Base-by-base conservation (phyloP, 345 rosid species). In the Cardamine resedifolia region DNA sequence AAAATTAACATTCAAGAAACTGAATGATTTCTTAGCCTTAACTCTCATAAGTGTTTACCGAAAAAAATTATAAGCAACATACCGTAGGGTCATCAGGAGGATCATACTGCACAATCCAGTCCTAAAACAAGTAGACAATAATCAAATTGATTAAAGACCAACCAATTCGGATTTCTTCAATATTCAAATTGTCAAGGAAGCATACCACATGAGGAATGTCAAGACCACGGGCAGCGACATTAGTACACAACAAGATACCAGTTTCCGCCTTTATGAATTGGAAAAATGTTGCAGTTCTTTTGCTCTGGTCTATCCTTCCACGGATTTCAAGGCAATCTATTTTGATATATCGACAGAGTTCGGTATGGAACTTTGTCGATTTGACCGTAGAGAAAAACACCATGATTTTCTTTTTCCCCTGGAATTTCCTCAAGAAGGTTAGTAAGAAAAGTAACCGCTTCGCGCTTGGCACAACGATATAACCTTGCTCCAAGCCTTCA, bases 21-120 rank as follows among this genome's bases (percentile, higher is more conserved):
- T 3, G 23, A 64, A 47, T 58, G 67, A n/a, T 49, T 38, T 28
- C n/a, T 39, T 20, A 24, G 0, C 61, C 19, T 7, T 21, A 19
- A 39, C 36, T 73, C 31, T 56, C 28, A 23, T 30, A 27, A 1
- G 5, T 2, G 20, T 20, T 61, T 63, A 18, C 4, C 6, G 23
- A 31, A 43, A 48, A 53, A 12, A 38, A 7, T 9, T 21, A 28
- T 7, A 44, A 33, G 39, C 10, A 52, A 6, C 62, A 34, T 31
- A 95, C 99, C 91, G 85, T 91, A 45, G 97, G 90, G 57, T 91
- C 91, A 84, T 91, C 99, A 6, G 99, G 98, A 73, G 99, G 99
- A 83, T 95, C 98, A 71, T 86, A 95, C 59, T 91, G 99, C 81
- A 95, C 86, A 58, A 95, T 91, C 98, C 99, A 95, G 64, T 95